Conservation (phyloP, 208 protist genomes). For the Acanthamoeba rhysodes region DNA sequence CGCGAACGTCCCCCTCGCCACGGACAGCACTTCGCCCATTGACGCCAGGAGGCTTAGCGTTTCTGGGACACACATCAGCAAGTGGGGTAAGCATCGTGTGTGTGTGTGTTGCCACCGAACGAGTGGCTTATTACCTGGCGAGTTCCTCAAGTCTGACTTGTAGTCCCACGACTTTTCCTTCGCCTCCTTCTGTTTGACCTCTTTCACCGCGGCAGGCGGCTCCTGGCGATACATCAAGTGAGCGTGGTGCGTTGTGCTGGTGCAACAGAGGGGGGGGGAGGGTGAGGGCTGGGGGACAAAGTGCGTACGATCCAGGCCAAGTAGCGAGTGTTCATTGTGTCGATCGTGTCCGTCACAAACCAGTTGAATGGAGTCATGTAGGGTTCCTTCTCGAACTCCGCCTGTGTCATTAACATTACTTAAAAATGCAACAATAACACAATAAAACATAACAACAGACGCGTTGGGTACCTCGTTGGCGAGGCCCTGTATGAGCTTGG, state of each 20-base stretch:
- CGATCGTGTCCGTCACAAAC: constrained; percentile 5
- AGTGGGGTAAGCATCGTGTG: no score
- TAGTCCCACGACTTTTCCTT: constrained; percentile 21
- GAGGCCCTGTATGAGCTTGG: constrained; percentile 36
- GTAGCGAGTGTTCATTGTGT: constrained; percentile 19
- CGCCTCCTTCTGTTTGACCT: background rate
- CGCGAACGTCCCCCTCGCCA: background rate
- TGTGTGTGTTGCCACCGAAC: no score
- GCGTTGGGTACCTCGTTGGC: constrained; percentile 21
- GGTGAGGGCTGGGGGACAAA: background rate
- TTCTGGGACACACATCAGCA: background rate
- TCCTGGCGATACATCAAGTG: background rate
- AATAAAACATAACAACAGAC: background rate
- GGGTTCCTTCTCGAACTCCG: constrained; percentile 17
- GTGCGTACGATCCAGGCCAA: constrained; percentile 35
- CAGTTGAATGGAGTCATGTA: constrained; percentile 48
- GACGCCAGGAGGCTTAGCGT: background rate
- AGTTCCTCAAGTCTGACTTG: background rate
- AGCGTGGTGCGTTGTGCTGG: background rate
- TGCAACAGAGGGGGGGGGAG: background rate
- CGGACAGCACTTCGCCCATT: background rate
- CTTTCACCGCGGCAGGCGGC: background rate
- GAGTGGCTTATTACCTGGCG: background rate
- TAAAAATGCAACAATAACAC: no score
- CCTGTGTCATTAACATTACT: no score